Base-by-base conservation (phyloP, 1,284 basidiomycete species). In the Pseudozyma thailandica region DNA sequence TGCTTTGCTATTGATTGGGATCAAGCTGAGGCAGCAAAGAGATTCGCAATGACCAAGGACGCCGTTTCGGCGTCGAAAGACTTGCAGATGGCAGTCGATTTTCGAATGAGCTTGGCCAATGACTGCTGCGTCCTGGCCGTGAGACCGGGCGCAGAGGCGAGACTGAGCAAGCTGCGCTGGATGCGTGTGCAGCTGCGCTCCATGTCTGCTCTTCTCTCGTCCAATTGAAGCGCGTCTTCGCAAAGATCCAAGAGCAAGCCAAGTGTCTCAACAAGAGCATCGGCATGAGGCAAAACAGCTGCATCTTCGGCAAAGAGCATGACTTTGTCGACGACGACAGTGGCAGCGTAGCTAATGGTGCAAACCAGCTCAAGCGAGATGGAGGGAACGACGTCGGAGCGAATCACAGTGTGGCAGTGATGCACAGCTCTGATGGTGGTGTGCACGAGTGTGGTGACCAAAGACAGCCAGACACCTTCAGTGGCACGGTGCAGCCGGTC, bases 401-500 rank as follows among this genome's bases (percentile, higher is more conserved):
- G 37, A 16, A 28, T 6, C n/a, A 21, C n/a, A 12, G 53, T n/a
- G 25, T 27, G 15, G 41, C 63, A 60, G 7, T 45, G 53, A 50
- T 62, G 51, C 3, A 70, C 23, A 8, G 66, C 59, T 4, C 21
- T 37, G 18, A 63, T 27, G 6, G 56, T 55, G 6, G 60, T 63
- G 10, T 42, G 13, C 0, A 62, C 54, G 18, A 61, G 41, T 12
- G 45, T 50, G 18, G 62, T 33, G 10, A 57, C 50, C 2, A 53
- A 35, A 3, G 42, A 20, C 3, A 71, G 41, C 55, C 74, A 64
- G 0, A 54, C 60, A 5, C 42, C 39, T 16, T 69, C 60, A 0
- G 61, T 66, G 1, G 60, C 64, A 2, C 59, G 33, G 30, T 77
- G 59, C 20, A 77, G 54, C 1, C 50, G 43, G 30, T 70, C 66